Evolutionary conservation across 352 stramenopile species (phyloP), one percentile per base, ranked within the genome.

Genomic region (Phytophthora niederhauseri): DNA sequence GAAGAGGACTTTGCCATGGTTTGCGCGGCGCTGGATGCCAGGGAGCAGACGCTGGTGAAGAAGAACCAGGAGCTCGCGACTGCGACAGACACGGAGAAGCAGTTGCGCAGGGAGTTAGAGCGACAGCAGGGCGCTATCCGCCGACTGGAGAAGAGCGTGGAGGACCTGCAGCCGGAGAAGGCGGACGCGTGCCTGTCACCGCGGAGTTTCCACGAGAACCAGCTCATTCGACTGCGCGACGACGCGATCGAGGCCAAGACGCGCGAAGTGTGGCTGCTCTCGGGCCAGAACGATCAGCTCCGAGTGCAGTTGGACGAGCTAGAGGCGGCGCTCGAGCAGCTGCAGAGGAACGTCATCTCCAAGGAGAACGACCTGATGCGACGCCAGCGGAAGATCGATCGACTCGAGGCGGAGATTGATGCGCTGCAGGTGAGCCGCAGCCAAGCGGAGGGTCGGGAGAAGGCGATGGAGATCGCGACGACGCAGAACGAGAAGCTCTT

Each of bases 401-500:
- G 78, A 9, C 74, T 95, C 0, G 75, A 91, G 49, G 60, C 70
- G 0, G 77, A 92, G 46, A 68, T 92, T 30, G 82, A 90, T 3
- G 66, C 75, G n/a, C 59, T 92, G 3, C 72, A 92, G 34, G 77
- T 81, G 15, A 78, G 66, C 56, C 66, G 63, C 4, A 85, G 82
- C 45, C 82, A 91, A 57, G 73, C 77, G 0, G 69, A 90, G 64
- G 87, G 85, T 1, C 78, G 80, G 1, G 85, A 95, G 54, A 79
- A 81, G 2, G 85, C 87, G 3, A 89, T 95, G 60, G 84, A 92
- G 61, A 90, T 95, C 24, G 85, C 83, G 4, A 89, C 84, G 11
- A 84, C 76, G 5, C 87, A 95, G 66, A 95, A 93, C 31, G 73
- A 82, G 6, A 90, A 87, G 49, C 61, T 95, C 6, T 56, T 93